These are phyloP conservation scores for Pseudotulostoma volvatum DNA, from an alignment of 495 filamentous ascomycete species.

Conservation along the genomic window DNA sequence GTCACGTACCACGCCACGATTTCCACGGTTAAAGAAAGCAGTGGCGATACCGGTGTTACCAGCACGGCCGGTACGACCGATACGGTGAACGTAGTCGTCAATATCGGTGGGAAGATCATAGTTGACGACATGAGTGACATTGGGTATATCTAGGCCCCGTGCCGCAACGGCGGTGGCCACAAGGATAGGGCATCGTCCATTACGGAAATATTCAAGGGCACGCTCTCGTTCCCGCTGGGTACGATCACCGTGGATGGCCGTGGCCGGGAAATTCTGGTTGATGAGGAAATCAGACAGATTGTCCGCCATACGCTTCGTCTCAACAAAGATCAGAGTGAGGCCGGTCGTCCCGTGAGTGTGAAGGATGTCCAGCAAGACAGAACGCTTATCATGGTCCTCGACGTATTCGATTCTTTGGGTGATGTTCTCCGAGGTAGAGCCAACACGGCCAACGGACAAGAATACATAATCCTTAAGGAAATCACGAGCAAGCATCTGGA, in stretches of 20 bases:
- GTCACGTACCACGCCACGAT: conserved; percentile 91
- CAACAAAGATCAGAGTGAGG: conserved; percentile 93
- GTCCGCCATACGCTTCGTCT: conserved; percentile 99
- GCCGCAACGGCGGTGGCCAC: conserved; percentile 96
- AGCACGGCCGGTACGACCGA: conserved; percentile 98
- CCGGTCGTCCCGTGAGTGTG: conserved; percentile 77
- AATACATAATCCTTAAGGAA: conserved; percentile 98
- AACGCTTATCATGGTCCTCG: conserved; percentile 93
- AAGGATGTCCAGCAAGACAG: conserved; percentile 88
- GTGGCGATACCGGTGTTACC: conserved; percentile 97
- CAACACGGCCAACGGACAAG: conserved; percentile 95
- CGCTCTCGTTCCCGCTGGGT: conserved; percentile 98
- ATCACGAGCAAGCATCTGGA: conserved; percentile 95
- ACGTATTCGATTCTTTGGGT: conserved; percentile 98
- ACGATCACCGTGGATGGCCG: conserved; percentile 93
- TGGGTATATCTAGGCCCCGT: conserved; percentile 90
- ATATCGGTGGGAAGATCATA: conserved; percentile 98
- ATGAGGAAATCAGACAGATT: conserved; percentile 92
- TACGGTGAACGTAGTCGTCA: conserved; percentile 98
- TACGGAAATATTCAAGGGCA: conserved; percentile 92
- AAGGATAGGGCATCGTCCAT: conserved; percentile 82
- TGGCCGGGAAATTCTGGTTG: conserved; percentile 97
- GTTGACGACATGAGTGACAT: conserved; percentile 97
- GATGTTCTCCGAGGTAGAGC: conserved; percentile 99
- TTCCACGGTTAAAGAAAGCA: conserved; percentile 98